phyloP scores from a whole-genome alignment of 495 filamentous ascomycete species.

The Tuber aestivum region DNA sequence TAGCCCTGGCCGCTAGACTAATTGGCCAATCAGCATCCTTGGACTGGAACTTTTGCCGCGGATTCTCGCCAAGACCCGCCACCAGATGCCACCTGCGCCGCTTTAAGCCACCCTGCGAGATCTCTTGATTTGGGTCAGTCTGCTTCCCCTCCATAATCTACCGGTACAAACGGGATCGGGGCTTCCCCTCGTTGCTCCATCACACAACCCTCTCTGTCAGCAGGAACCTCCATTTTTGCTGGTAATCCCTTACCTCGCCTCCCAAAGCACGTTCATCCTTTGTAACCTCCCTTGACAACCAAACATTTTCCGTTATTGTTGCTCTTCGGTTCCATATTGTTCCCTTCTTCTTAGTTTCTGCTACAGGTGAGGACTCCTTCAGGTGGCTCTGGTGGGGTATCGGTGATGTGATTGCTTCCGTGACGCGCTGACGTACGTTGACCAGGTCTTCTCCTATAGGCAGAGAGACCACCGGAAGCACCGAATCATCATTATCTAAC shows the following conservation, averaged over 20 bases:
- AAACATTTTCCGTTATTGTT: not conserved
- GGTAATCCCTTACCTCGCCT: not conserved
- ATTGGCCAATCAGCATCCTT: not conserved
- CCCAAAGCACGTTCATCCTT: not conserved
- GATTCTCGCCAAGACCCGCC: not conserved
- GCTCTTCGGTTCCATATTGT: not conserved
- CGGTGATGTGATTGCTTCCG: not conserved
- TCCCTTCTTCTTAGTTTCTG: not conserved
- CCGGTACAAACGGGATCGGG: not conserved
- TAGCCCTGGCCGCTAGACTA: not conserved
- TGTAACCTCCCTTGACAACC: not conserved
- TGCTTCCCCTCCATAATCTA: not conserved
- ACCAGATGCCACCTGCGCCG: not conserved
- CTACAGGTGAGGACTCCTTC: not conserved
- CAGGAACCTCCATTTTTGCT: not conserved
- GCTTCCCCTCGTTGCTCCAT: not conserved
- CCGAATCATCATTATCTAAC: not conserved
- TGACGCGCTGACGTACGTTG: conserved; percentile 33
- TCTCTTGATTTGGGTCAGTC: not conserved
- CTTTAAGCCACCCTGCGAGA: conserved; percentile 4
- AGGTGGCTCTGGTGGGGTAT: not conserved
- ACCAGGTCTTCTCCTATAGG: conserved; percentile 1
- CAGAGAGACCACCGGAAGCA: not conserved
- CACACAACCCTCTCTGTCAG: not conserved
- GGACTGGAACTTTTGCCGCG: not conserved